These are phyloP conservation scores for Metschnikowia anglica DNA, from an alignment of 805 yeast species.

Conservation along the genomic window DNA sequence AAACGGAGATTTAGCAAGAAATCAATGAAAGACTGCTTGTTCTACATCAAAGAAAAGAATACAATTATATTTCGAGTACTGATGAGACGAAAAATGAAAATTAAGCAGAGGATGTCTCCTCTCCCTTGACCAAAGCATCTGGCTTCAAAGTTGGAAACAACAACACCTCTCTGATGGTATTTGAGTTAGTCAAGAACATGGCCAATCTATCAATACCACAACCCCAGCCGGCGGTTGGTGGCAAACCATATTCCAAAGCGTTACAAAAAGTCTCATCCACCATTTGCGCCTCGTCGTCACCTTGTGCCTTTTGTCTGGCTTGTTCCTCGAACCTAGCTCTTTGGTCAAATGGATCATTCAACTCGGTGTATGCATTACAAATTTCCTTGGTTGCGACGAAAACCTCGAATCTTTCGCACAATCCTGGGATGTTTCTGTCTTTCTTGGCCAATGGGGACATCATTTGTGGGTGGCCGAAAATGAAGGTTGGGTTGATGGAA, in stretches of 20 bases:
- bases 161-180: constrained; percentile 95
- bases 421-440: constrained; percentile 87
- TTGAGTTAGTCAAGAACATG: constrained; percentile 95
- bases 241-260: constrained; percentile 96
- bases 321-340: constrained; percentile 97
- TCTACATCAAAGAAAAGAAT: background rate
- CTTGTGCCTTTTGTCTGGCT: constrained; percentile 97
- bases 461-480: constrained; percentile 99
- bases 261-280: constrained; percentile 96
- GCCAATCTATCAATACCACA: constrained; percentile 98
- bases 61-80: background rate
- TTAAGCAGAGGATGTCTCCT: constrained; percentile 23
- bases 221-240: constrained; percentile 99
- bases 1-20: constrained; percentile 49
- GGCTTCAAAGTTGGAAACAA: constrained; percentile 99
- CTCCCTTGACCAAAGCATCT: constrained; percentile 51
- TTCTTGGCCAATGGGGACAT: constrained; percentile 99
- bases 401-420: constrained; percentile 97
- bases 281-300: constrained; percentile 98
- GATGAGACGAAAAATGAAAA: background rate
- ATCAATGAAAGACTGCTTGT: constrained; percentile 4
- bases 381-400: constrained; percentile 98
- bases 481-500: constrained; percentile 95
- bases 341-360: constrained; percentile 98
- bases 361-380: constrained; percentile 96